These are phyloP conservation scores for Vigna mungo DNA, from an alignment of 306 rosid species.

Conservation along the genomic window DNA sequence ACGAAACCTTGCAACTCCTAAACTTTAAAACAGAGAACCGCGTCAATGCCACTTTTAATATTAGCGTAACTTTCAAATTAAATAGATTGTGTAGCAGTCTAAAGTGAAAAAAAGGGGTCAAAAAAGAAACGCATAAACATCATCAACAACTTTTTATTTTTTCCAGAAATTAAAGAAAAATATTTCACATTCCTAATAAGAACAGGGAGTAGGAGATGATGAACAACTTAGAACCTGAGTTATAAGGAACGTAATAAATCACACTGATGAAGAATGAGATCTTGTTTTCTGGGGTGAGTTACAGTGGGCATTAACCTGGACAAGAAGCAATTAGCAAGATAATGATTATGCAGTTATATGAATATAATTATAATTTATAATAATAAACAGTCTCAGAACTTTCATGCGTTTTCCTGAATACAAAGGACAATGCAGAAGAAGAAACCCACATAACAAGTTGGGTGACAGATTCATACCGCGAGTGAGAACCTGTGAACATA, in stretches of 20 bases:
- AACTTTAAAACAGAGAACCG: slow-evolving; percentile 44
- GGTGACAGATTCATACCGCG: neutral
- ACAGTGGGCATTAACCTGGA: neutral
- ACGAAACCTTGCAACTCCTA: slow-evolving; percentile 51
- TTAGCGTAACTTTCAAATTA: neutral
- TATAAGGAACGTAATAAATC: slow-evolving; percentile 8
- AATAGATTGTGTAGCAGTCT: neutral
- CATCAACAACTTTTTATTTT: neutral
- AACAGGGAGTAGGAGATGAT: slow-evolving; percentile 13
- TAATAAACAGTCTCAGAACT: neutral
- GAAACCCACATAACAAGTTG: neutral
- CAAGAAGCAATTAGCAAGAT: neutral
- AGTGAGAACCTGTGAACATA: neutral
- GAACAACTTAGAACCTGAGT: slow-evolving; percentile 15
- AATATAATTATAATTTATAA: neutral
- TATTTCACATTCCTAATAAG: slow-evolving; percentile 1
- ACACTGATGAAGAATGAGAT: neutral
- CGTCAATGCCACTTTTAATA: slow-evolving; percentile 22
- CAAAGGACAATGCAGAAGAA: neutral
- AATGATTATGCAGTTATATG: neutral
- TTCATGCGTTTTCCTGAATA: slow-evolving; percentile 32
- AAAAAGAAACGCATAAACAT: slow-evolving; percentile 45
- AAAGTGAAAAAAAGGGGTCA: neutral
- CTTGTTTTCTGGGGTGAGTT: neutral
- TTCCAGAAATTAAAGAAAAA: neutral